Evolutionary conservation across 2,329 filamentous ascomycete species (phyloP).

Genomic region (Pseudogymnoascus sp.): DNA sequence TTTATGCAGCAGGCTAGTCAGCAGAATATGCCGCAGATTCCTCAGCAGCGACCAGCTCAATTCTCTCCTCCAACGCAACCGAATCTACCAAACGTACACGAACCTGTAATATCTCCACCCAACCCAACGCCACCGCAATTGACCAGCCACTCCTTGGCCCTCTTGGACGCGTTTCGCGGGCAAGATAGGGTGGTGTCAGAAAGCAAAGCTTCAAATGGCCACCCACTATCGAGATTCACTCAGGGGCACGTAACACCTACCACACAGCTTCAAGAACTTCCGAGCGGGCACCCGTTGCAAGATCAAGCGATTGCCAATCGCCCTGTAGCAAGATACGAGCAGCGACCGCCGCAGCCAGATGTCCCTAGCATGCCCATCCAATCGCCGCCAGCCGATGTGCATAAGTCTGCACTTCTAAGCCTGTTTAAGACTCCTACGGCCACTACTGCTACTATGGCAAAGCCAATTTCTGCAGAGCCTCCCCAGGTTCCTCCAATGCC

Average conservation of each 20-base stretch:
- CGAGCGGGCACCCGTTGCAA: constrained; percentile 13
- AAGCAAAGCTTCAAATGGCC: constrained; percentile 13
- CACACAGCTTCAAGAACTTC: constrained; percentile 21
- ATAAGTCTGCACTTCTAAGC: constrained; percentile 24
- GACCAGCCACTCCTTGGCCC: constrained; percentile 36
- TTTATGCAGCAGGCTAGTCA: constrained; percentile 18
- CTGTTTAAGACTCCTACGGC: constrained; percentile 26
- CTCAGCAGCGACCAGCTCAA: constrained; percentile 1
- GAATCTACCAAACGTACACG: constrained; percentile 23
- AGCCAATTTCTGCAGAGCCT: background rate
- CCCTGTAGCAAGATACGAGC: constrained; percentile 12
- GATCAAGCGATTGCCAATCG: background rate
- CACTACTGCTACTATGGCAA: constrained; percentile 18
- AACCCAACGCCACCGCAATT: constrained; percentile 27
- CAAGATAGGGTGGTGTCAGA: constrained; percentile 18
- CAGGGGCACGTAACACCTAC: constrained; percentile 12
- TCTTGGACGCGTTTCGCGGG: constrained; percentile 39
- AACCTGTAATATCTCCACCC: constrained; percentile 22
- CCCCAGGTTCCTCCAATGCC: background rate
- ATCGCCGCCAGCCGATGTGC: constrained; percentile 22
- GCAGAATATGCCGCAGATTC: constrained; percentile 9
- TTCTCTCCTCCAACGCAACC: constrained; percentile 16
- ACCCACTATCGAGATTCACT: constrained; percentile 16
- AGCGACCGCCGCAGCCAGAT: constrained; percentile 14
- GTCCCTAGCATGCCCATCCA: constrained; percentile 12